Evolutionary conservation across 371 early-diverging fungal species (phyloP), one percentile per base, ranked within the genome.

Genomic region (Mortierella sp.): DNA sequence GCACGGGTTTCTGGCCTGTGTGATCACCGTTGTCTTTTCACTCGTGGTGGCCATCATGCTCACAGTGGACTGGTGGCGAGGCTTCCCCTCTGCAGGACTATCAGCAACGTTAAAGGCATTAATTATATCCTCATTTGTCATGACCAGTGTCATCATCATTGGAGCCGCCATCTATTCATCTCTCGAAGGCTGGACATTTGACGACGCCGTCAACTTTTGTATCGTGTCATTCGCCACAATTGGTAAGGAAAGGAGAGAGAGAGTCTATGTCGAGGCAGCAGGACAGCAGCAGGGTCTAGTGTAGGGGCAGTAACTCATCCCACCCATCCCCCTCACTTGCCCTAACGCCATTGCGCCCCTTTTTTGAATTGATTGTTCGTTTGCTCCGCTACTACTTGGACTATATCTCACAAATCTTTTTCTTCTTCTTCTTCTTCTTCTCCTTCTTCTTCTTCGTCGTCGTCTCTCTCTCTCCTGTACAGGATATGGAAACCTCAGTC

Each of bases 201-300:
- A 79, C 56, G 58, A 73, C 0, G 51, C 80, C 7, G 60, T 79
- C 45, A 79, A 79, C 61, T 79, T 79, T 60, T 79, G 80, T 46
- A 79, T 79, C 53, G 74, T 79, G 1, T 79, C 80, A 0, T 79
- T 79, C 51, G 62, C 80, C 2, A 79, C 80, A 7, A 73, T 79
- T 21, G 79, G 79, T 77, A 73, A 47, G 57, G n/a, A 11, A 26
- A 21, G 1, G 1, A 26, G 19, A 1, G 19, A 21, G 48, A n/a
- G n/a, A n/a, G n/a, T n/a, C n/a, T n/a, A n/a, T n/a, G n/a, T n/a
- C n/a, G n/a, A n/a, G n/a, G n/a, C n/a, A n/a, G n/a, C n/a, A n/a
- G n/a, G n/a, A n/a, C n/a, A n/a, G n/a, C n/a, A n/a, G n/a, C n/a
- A n/a, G n/a, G n/a, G n/a, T n/a, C n/a, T n/a, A n/a, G n/a, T n/a